Percentiles rank a stretch among this genome's conserved stretches.
phyloP scores from a whole-genome alignment of 257 asterid species.

The Solanum gracilifrons region DNA sequence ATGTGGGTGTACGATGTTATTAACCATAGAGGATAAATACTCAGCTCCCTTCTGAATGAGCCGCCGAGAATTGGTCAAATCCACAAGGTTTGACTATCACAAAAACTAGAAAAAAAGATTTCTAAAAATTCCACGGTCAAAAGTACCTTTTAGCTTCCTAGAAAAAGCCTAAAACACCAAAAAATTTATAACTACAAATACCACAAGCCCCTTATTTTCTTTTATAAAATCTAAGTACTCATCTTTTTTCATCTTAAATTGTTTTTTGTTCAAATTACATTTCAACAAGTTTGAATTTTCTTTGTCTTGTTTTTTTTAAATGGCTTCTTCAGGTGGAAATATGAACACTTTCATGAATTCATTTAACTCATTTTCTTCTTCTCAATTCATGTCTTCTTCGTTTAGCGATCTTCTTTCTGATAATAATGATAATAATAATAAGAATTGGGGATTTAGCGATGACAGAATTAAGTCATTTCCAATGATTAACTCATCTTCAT shows the following conservation, averaged over 20 bases:
- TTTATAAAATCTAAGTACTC: neutral
- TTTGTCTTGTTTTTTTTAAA: neutral
- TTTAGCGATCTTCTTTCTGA: conserved; percentile 25
- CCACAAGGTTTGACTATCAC: conserved; percentile 34
- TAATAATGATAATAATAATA: conserved; percentile 9
- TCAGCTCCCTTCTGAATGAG: conserved; percentile 21
- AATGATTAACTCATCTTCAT: conserved; percentile 26
- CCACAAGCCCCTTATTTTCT: neutral
- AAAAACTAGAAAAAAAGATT: neutral
- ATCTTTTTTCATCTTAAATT: neutral
- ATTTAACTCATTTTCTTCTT: conserved; percentile 4
- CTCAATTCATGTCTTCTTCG: conserved; percentile 21
- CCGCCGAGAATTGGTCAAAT: conserved; percentile 71
- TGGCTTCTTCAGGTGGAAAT: conserved; percentile 28
- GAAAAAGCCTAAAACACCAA: neutral
- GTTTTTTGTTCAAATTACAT: neutral
- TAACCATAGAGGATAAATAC: neutral
- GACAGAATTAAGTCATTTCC: conserved; percentile 30
- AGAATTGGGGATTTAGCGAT: conserved; percentile 23
- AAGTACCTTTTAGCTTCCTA: conserved; percentile 14
- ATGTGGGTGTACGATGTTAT: neutral
- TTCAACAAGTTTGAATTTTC: neutral
- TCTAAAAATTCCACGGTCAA: conserved; percentile 23
- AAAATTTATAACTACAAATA: neutral
- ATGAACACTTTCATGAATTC: conserved; percentile 11